These are phyloP conservation scores for Populus tomentosa DNA, from an alignment of 441 rosid genomes.

Conservation along the genomic window DNA sequence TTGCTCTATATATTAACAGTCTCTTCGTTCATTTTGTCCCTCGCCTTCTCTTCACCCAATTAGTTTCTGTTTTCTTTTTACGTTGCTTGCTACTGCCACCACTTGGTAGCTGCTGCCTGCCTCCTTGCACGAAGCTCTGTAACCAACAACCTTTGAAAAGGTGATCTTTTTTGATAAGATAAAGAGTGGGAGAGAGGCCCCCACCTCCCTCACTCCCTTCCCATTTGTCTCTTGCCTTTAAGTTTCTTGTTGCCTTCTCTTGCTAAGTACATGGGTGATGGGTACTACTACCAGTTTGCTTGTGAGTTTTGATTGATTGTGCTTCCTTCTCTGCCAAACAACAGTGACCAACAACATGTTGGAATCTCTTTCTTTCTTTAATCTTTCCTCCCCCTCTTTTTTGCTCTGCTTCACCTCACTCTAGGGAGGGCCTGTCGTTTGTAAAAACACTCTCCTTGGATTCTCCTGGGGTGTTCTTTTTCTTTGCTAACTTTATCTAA, in stretches of 20 bases:
- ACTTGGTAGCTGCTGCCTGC: constrained; percentile 6
- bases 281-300: neutral
- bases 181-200: constrained; percentile 24
- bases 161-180: constrained; percentile 41
- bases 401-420: constrained; percentile 12
- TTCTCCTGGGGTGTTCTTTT: constrained; percentile 6
- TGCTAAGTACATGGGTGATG: constrained; percentile 16
- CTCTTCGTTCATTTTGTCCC: constrained; percentile 46
- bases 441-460: constrained; percentile 19
- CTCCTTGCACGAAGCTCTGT: constrained; percentile 41
- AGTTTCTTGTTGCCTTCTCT: constrained; percentile 16
- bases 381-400: constrained; percentile 5
- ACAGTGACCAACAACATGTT: neutral
- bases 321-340: constrained; percentile 6
- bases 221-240: neutral
- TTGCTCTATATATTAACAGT: constrained; percentile 48
- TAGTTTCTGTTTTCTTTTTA: constrained; percentile 1
- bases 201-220: constrained; percentile 18
- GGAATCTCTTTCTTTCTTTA: neutral
- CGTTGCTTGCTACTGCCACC: constrained; percentile 12
- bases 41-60: constrained; percentile 24
- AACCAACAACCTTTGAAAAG: constrained; percentile 39
- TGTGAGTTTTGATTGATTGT: neutral
- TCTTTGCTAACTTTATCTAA: neutral
- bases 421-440: constrained; percentile 23